Base-by-base conservation (phyloP, 768 basidiomycete genomes). In the Pleurotus djamor region DNA sequence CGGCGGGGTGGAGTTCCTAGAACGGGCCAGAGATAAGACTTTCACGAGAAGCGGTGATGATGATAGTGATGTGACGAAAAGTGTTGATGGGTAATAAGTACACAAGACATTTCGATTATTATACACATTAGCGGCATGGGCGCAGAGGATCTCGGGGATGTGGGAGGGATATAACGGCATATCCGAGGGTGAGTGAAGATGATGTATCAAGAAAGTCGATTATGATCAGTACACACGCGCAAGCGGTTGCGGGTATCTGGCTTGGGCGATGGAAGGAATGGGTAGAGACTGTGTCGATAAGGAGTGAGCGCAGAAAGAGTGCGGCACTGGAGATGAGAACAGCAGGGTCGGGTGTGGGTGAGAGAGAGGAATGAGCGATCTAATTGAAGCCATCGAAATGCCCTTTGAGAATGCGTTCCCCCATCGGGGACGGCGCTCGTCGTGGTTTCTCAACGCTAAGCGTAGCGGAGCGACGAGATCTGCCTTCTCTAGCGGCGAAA, bases 341-440 rank as follows among this genome's bases (percentile, higher is more conserved):
- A 48, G 47, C 32, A 8, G 51, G 62, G 52, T 13, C 50, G 28
- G 49, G 13, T 41, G 52, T 12, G 50, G 36, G 59, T 10, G 43
- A 35, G 14, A 36, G 48, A 49, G 51, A 48, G 57, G 48, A 59
- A 38, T 57, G 51, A 59, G 54, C 43, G 55, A 58, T 41, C 81
- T 73, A 92, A 68, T 91, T 90, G 79, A 94, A 94, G 51, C 92
- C 88, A 68, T 94, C 92, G 65, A 94, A 94, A 66, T 94, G 92
- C 7, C 92, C 92, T 77, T 91, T 94, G 65, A 94, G 81, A 61
- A 94, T 93, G 60, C 92, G 81, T 74, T 94, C 92, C 63, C 92
- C 93, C 92, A 93, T 94, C 5, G 92, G 92, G 41, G 90, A 92
- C 16, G 91, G 92, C 2, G 89, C 90, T 61, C 85, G 78, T 58